Conservation (phyloP, 257 asterid genomes). For the Solanum chilense region DNA sequence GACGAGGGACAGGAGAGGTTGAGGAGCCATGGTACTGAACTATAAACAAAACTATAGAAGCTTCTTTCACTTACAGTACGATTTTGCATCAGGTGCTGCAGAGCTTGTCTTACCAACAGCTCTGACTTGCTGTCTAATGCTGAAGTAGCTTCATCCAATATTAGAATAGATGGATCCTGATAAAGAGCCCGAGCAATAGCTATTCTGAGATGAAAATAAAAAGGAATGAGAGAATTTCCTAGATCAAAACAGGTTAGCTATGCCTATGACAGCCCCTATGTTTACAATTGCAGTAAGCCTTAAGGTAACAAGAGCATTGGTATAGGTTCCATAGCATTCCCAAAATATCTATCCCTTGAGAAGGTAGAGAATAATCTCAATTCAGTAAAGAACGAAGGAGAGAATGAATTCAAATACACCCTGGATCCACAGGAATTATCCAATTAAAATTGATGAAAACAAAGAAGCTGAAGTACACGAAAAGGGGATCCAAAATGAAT, state of each 20-base stretch:
- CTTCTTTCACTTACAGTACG: conserved; percentile 54
- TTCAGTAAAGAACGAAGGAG: conserved; percentile 1
- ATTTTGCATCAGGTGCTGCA: conserved; percentile 64
- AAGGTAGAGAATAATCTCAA: neutral
- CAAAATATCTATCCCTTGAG: neutral
- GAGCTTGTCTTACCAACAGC: conserved; percentile 73
- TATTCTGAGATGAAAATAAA: conserved; percentile 33
- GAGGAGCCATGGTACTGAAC: neutral
- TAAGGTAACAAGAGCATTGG: neutral
- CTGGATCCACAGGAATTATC: neutral
- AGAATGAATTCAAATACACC: conserved; percentile 1
- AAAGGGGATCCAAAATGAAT: neutral
- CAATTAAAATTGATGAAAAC: neutral
- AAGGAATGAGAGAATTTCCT: neutral
- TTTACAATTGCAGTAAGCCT: neutral
- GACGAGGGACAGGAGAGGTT: neutral
- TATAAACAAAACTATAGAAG: neutral
- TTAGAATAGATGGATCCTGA: conserved; percentile 85
- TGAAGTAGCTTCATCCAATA: conserved; percentile 95
- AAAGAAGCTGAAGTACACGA: neutral
- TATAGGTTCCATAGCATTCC: neutral
- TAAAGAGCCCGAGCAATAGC: conserved; percentile 89
- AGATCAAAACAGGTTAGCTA: neutral
- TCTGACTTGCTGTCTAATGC: conserved; percentile 87
- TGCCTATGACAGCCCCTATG: neutral